Percentiles rank a stretch among this genome's conserved stretches.
Conservation (phyloP, 2,329 filamentous ascomycete species). For the Fusarium acutatum region DNA sequence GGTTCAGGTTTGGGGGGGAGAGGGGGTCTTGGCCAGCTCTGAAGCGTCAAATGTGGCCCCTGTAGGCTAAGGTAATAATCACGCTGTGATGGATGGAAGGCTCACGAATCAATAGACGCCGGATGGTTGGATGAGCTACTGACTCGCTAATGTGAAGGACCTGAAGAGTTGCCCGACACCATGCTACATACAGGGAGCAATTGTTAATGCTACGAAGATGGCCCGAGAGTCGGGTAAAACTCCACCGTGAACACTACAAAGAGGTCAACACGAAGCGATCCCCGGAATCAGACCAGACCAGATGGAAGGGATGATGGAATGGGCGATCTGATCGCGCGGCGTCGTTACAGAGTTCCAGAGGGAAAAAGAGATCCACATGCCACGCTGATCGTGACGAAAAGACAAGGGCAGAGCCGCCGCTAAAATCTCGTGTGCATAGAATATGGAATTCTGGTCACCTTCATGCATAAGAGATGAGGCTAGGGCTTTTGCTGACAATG, state of each 20-base stretch:
- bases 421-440: slow-evolving; percentile 11
- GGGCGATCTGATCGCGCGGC: slow-evolving; percentile 20
- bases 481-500: slow-evolving; percentile 17
- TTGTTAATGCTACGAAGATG: neutral
- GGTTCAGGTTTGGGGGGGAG: slow-evolving; percentile 40
- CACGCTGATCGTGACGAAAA: slow-evolving; percentile 32
- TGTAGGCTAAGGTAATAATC: slow-evolving; percentile 22
- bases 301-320: neutral
- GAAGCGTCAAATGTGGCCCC: slow-evolving; percentile 31
- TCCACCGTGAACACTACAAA: neutral
- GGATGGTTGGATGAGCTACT: neutral
- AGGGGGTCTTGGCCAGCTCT: slow-evolving; percentile 34
- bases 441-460: slow-evolving; percentile 10
- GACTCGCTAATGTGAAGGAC: slow-evolving; percentile 5
- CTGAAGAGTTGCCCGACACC: neutral
- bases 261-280: slow-evolving; percentile 12
- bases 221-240: neutral
- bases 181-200: slow-evolving; percentile 2
- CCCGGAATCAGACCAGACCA: slow-evolving; percentile 16
- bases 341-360: slow-evolving; percentile 22
- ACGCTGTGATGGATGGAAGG: slow-evolving; percentile 11
- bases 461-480: slow-evolving; percentile 27
- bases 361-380: slow-evolving; percentile 23
- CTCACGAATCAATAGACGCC: slow-evolving; percentile 22
- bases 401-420: slow-evolving; percentile 33